Conservation (phyloP, 805 yeast species). For the Zygosaccharomyces kombuchaensis region DNA sequence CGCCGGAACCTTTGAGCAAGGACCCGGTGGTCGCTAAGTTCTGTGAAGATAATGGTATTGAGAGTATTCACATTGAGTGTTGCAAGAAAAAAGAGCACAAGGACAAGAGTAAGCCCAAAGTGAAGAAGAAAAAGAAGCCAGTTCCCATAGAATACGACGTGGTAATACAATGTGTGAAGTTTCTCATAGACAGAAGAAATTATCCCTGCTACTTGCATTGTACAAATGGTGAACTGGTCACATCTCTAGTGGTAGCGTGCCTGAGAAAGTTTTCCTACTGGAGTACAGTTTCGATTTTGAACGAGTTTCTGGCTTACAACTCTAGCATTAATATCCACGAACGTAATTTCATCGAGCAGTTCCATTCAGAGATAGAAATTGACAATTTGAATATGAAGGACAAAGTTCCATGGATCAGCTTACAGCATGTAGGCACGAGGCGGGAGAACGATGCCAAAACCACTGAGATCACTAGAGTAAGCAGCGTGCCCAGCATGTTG, state of each 20-base stretch:
- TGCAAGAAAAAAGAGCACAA: conserved; percentile 40
- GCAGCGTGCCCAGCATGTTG: conserved; percentile 21
- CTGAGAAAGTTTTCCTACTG: conserved; percentile 77
- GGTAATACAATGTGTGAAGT: conserved; percentile 55
- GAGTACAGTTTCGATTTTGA: conserved; percentile 83
- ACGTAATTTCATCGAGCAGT: conserved; percentile 76
- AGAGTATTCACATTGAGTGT: conserved; percentile 62
- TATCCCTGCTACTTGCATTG: conserved; percentile 84
- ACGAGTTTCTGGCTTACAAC: conserved; percentile 75
- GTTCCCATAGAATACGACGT: conserved; percentile 72
- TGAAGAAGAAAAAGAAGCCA: conserved; percentile 76
- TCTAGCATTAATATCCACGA: conserved; percentile 79
- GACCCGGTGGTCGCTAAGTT: conserved; percentile 52
- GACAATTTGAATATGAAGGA: conserved; percentile 34
- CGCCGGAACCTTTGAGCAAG: conserved; percentile 67
- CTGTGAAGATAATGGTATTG: conserved; percentile 51
- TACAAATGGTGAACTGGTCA: conserved; percentile 82
- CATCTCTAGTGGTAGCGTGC: conserved; percentile 82
- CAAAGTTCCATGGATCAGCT: conserved; percentile 36
- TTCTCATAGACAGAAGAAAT: conserved; percentile 52
- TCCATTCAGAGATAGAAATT: conserved; percentile 59
- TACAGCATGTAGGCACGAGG: conserved; percentile 17
- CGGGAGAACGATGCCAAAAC: conserved; percentile 4
- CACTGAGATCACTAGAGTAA: conserved; percentile 15
- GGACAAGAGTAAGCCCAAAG: conserved; percentile 30